Base-by-base conservation (phyloP, 805 yeast genomes). In the Nakazawaea wyomingensis region DNA sequence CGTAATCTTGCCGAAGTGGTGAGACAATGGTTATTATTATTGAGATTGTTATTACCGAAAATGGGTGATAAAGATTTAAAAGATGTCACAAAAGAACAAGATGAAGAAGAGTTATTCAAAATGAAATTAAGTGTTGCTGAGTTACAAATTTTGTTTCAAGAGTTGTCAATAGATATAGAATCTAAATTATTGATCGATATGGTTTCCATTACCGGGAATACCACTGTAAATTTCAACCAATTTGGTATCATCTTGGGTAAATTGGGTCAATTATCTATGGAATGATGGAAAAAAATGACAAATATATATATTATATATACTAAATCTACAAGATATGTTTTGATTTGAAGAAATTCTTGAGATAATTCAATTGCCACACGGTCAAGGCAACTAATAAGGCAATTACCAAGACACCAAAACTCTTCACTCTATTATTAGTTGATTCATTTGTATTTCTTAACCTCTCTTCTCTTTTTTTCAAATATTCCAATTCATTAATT, bases 371-470 rank as follows among this genome's bases (percentile, higher is more conserved):
- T 73, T 93, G 98, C 95, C 97, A 91, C 30, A 74, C 80, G 39
- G 97, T 96, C 54, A 93, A 78, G 20, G 79, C 78, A 41, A 88
- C 59, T 61, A 93, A 75, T 29, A 88, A 72, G 31, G 82, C 24
- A 46, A 89, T 72, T 48, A 88, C 78, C 36, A 80, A 56, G 26
- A 85, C 54, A 13, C 96, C 86, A 62, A 93, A 93, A 68, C 82
- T 80, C 68, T 88, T 82, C 46, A 91, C 96, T 61, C 99, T 82
- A 53, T 83, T 74, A 68, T 93, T 93, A 40, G 99, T 93, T 34
- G 95, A 82, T 71, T 93, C 99, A 66, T 93, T 93, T 40, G 99
- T 93, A 63, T 93, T 95, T 71, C 99, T 85, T 66, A 93, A 74
- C 65, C 87, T 78, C 64, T 82, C 91, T 67, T 93, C 99, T 68